Evolutionary conservation across 1,284 basidiomycete genomes (phyloP).

Genomic region (Earliella scabrosa): DNA sequence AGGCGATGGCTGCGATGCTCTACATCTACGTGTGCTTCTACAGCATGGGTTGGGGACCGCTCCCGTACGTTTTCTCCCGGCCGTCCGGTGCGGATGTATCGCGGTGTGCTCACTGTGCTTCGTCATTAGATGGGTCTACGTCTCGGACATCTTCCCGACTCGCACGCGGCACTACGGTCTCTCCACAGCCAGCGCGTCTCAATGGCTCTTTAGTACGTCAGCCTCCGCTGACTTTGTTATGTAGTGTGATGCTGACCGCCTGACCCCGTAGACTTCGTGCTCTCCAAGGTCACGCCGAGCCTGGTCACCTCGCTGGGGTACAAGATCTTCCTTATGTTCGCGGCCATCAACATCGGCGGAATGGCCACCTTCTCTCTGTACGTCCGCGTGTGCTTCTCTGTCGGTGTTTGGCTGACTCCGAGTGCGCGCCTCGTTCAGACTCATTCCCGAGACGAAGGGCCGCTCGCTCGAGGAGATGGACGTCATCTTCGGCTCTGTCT

Average conservation of each 20-base stretch:
- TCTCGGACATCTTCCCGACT: constrained; percentile 83
- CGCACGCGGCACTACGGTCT: constrained; percentile 80
- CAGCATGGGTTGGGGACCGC: constrained; percentile 55
- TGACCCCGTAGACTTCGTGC: constrained; percentile 60
- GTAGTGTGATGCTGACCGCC: neutral
- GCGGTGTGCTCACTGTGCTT: neutral
- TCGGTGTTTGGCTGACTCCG: constrained; percentile 2
- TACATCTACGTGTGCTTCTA: constrained; percentile 81
- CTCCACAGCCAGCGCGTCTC: constrained; percentile 68
- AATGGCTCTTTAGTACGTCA: constrained; percentile 78
- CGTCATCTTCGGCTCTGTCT: constrained; percentile 74
- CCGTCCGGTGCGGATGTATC: neutral
- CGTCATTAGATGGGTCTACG: constrained; percentile 65
- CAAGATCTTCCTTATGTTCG: constrained; percentile 75
- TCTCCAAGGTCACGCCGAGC: constrained; percentile 70
- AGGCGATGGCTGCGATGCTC: constrained; percentile 76
- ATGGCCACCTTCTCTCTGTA: constrained; percentile 40
- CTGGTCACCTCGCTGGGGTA: constrained; percentile 63
- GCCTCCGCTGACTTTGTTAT: neutral
- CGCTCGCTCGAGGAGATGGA: constrained; percentile 81
- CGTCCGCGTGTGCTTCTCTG: constrained; percentile 13
- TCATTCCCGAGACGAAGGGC: constrained; percentile 79
- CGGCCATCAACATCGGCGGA: constrained; percentile 54
- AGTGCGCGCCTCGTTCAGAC: constrained; percentile 32
- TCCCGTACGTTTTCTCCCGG: constrained; percentile 25